Percentiles rank a stretch among this genome's conserved stretches.
phyloP scores from a whole-genome alignment of 208 protist species.

The Trypanosomatidae sp. region DNA sequence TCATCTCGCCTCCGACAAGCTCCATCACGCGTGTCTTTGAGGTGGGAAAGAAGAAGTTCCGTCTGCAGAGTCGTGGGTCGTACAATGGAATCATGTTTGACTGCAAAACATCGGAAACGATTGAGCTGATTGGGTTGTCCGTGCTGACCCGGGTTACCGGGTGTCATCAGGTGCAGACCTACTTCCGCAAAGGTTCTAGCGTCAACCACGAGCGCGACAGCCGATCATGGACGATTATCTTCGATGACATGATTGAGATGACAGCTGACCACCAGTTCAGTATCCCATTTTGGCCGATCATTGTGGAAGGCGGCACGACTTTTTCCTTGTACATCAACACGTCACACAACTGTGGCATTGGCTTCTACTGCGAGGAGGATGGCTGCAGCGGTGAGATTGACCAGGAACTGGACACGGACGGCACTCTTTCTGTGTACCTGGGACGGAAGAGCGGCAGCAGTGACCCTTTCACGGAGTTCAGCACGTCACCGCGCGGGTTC shows the following conservation, averaged over 20 bases:
- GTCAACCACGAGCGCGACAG: constrained; percentile 55
- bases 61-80: constrained; percentile 60
- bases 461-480: constrained; percentile 70
- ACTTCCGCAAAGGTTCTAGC: constrained; percentile 83
- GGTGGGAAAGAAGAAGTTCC: constrained; percentile 80
- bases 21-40: constrained; percentile 75
- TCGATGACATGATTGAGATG: constrained; percentile 79
- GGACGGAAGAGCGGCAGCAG: constrained; percentile 80
- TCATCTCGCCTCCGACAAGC: constrained; percentile 58
- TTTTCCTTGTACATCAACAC: constrained; percentile 91
- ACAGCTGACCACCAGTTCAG: constrained; percentile 56
- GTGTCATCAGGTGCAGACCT: constrained; percentile 79
- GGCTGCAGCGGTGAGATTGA: constrained; percentile 74
- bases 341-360: constrained; percentile 87
- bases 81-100: constrained; percentile 94
- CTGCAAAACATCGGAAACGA: constrained; percentile 62
- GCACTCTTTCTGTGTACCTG: constrained; percentile 69
- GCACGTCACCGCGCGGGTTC: constrained; percentile 69
- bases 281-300: constrained; percentile 59
- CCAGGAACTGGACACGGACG: constrained; percentile 78
- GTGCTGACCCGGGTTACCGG: constrained; percentile 72
- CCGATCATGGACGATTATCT: constrained; percentile 69
- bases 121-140: constrained; percentile 72
- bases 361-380: constrained; percentile 84
- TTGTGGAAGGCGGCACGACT: constrained; percentile 56